Base-by-base conservation (phyloP, 2,329 filamentous ascomycete species). In the Rosellinia necatrix region DNA sequence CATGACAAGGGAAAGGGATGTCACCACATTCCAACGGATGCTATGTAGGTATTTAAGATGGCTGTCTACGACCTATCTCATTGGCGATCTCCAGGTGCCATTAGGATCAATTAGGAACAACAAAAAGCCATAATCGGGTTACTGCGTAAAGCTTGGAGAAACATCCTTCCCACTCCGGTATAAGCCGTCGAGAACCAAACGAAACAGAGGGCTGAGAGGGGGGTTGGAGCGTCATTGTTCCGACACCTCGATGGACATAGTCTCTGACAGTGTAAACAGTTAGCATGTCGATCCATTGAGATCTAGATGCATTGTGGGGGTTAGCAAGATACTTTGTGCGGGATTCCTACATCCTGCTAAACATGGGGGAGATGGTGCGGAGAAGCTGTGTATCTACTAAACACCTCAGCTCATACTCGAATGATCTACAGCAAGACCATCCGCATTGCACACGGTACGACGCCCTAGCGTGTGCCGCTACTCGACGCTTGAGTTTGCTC, bases 221-320 rank as follows among this genome's bases (percentile, higher is more conserved):
- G n/a, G n/a, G n/a, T n/a, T n/a, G 44, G 22, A 46, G 54, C 41
- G 55, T 40, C 43, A 44, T 22, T 13, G 7, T 43, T 46, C 35
- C 30, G 25, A 34, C 8, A 7, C 9, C 10, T 17, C 6, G 17
- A 25, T 41, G 22, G 22, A 22, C 4, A 17, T 17, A 10, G 10
- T n/a, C n/a, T n/a, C n/a, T n/a, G 29, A 61, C 59, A 56, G 59
- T 61, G 52, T 32, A 10, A 17, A 15, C 15, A 17, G 13, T n/a
- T 48, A 51, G 25, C 30, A 29, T 40, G 6, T 22, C 15, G 44
- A 49, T 35, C 29, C 10, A 8, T n/a, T 3, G 35, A 34, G 46
- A 25, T 50, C 51, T 48, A 19, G 42, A 47, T 24, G 19, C n/a
- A 51, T 30, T 44, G 59, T 53, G 56, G 56, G 58, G 59, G 59